Base-by-base conservation (phyloP, 345 rosid species). In the Hevea brasiliensis region DNA sequence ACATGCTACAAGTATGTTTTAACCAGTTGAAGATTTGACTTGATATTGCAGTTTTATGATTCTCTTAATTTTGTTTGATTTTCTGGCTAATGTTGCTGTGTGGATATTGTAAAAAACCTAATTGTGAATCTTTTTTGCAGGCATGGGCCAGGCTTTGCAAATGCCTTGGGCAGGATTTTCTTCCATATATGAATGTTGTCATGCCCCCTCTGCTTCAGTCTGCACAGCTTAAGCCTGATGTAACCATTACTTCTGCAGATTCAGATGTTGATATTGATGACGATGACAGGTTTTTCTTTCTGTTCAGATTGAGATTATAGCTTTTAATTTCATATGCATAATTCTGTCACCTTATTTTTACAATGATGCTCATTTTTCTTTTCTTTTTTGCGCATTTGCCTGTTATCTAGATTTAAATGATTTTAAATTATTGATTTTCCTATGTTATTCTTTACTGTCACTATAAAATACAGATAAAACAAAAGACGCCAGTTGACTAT, bases 101-200 rank as follows among this genome's bases (percentile, higher is more conserved):
- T n/a, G 3, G 29, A 47, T 29, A 12, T 71, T 61, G 35, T 6
- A 71, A 62, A 70, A 23, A 27, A 14, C 21, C 65, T 68, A 24
- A 55, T 42, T 44, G 48, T 29, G 55, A 37, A 68, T 24, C 44
- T n/a, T 81, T 74, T 41, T 74, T 77, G 44, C 76, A 95, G 98
- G 98, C 97, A 45, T 95, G 99, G 99, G 99, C 98, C 63, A 89
- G 99, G 73, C 97, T 95, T 55, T 95, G 99, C 92, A 92, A 92
- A 79, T 95, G 99, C 80, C 81, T 95, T 72, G 98, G 98, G 55
- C 97, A 91, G 81, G 99, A 95, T 80, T 95, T 95, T 81, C 92
- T 92, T 74, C 99, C 99, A 27, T 95, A 95, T 76, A 91, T 95
- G 99, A 86, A 81, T 53, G 92, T 91, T 79, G 99, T 95, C 69